Conservation (phyloP, 441 rosid genomes). For the Erodium chrysanthum region DNA sequence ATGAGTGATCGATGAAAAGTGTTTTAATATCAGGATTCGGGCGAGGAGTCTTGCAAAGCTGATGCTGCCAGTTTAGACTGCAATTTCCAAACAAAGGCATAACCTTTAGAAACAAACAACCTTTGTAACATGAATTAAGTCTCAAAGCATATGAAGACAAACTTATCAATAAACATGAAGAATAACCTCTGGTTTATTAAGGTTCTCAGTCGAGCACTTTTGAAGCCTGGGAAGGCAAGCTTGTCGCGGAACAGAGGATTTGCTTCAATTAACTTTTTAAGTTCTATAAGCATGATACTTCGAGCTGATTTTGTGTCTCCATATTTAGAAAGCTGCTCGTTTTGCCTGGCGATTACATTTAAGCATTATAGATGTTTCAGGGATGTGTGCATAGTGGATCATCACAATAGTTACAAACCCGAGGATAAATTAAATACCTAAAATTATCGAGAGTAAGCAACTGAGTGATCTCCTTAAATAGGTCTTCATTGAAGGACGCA, state of each 20-base stretch:
- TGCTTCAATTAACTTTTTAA: conserved; percentile 73
- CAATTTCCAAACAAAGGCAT: conserved; percentile 15
- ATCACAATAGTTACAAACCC: background rate
- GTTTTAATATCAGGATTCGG: conserved; percentile 72
- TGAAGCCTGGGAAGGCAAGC: conserved; percentile 66
- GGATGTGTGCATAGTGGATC: conserved; percentile 6
- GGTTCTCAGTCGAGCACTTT: conserved; percentile 61
- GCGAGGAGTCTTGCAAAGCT: conserved; percentile 73
- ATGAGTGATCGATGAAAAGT: conserved; percentile 61
- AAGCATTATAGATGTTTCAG: background rate
- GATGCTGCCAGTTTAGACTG: conserved; percentile 88
- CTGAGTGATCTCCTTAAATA: conserved; percentile 76
- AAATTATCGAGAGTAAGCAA: conserved; percentile 63
- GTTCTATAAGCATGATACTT: conserved; percentile 62
- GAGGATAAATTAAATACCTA: conserved; percentile 29
- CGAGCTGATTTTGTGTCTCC: conserved; percentile 75
- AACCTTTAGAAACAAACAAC: conserved; percentile 12
- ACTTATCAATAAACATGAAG: background rate
- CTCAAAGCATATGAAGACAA: too few relatives aligned
- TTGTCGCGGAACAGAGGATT: conserved; percentile 78
- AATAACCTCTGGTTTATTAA: conserved; percentile 68
- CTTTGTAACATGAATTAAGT: too few relatives aligned
- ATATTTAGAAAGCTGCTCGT: conserved; percentile 67
- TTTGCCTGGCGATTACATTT: conserved; percentile 36
- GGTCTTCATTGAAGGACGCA: conserved; percentile 67